A percentile compares a stretch with the other conserved stretches of the same genome.
phyloP scores from a whole-genome alignment of 768 basidiomycete species.

The Lactarius akahatsu region DNA sequence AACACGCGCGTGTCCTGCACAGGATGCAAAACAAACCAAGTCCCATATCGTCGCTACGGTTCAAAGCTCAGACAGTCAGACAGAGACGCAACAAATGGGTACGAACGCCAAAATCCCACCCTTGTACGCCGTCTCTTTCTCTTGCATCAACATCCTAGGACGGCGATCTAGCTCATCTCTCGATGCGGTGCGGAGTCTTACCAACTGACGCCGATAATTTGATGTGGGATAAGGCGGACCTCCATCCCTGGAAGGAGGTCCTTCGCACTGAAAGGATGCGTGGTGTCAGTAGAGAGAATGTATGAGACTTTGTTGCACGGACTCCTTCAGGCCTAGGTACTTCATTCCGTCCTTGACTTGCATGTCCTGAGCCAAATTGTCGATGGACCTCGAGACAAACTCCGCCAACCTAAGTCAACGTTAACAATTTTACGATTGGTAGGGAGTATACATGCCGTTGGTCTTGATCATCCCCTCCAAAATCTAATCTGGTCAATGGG shows the following conservation, averaged over 20 bases:
- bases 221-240: constrained; percentile 69
- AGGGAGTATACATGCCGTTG: constrained; percentile 39
- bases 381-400: constrained; percentile 59
- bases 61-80: not conserved
- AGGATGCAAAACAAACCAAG: constrained; percentile 37
- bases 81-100: not conserved
- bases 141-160: constrained; percentile 67
- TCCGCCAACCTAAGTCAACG: constrained; percentile 50
- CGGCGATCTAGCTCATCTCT: too few species aligned
- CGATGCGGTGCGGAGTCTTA: constrained; percentile 31
- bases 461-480: constrained; percentile 59
- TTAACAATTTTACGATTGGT: not conserved
- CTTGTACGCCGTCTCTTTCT: constrained; percentile 44
- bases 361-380: constrained; percentile 54
- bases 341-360: constrained; percentile 54
- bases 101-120: constrained; percentile 66
- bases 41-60: constrained; percentile 65
- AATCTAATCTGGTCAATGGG: constrained; percentile 50
- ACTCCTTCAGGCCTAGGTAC: constrained; percentile 53
- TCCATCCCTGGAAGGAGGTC: constrained; percentile 68
- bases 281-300: not conserved
- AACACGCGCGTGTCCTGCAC: not conserved
- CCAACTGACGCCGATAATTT: constrained; percentile 77
- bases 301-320: constrained; percentile 24
- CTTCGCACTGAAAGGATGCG: constrained; percentile 40